phyloP scores from a whole-genome alignment of 495 filamentous ascomycete genomes.

The Diplogelasinospora grovesii region DNA sequence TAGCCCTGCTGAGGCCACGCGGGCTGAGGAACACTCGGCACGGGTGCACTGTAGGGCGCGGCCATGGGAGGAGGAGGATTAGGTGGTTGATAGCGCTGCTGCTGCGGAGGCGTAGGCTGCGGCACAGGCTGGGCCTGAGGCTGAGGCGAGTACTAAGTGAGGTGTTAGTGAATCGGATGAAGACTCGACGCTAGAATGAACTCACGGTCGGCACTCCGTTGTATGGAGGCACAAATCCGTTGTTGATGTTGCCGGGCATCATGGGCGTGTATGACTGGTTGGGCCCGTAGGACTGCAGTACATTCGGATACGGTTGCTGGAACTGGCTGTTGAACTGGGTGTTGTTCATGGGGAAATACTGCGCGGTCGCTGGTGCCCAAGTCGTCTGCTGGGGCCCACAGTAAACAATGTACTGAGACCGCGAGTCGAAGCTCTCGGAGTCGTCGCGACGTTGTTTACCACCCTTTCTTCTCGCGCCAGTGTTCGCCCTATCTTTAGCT shows the following conservation, averaged over 20 bases:
- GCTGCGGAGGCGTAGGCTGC: conserved; percentile 20
- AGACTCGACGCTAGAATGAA: no score
- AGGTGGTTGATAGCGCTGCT: conserved; percentile 27
- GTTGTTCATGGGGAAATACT: conserved; percentile 41
- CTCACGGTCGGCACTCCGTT: conserved; percentile 31
- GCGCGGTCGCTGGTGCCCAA: conserved; percentile 35
- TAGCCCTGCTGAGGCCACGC: conserved; percentile 9
- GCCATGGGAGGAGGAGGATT: conserved; percentile 31
- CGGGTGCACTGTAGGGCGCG: conserved; percentile 34
- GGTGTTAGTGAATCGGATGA: no score
- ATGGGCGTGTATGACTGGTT: conserved; percentile 32
- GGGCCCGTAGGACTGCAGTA: conserved; percentile 19
- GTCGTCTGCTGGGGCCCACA: conserved; percentile 52
- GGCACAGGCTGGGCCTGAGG: conserved; percentile 24
- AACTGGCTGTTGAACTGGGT: conserved; percentile 33
- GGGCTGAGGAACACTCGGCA: conserved; percentile 22
- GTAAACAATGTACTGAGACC: conserved; percentile 74
- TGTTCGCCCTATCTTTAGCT: conserved; percentile 58
- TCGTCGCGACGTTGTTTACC: conserved; percentile 68
- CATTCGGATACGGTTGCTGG: conserved; percentile 27
- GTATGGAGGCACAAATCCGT: conserved; percentile 31
- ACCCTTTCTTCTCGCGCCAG: conserved; percentile 40
- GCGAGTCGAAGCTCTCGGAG: conserved; percentile 78
- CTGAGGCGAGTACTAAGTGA: conserved; percentile 19
- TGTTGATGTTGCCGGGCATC: conserved; percentile 37